These are phyloP conservation scores for Scedosporium dehoogii DNA, from an alignment of 2,329 filamentous ascomycete species.

Conservation along the genomic window DNA sequence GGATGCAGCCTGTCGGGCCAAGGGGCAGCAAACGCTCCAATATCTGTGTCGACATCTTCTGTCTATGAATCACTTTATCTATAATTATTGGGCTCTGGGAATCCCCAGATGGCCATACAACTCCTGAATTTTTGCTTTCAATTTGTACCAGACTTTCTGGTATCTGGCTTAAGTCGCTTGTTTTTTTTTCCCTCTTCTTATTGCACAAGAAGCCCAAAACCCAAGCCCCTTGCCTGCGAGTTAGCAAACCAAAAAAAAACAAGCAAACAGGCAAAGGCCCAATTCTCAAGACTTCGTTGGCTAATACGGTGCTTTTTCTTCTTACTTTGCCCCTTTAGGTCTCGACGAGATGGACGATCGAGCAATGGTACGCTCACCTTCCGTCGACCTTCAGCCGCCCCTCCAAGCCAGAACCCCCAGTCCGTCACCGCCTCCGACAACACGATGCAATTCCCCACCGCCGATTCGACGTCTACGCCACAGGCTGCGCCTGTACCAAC, in stretches of 20 bases:
- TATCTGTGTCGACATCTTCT: background rate
- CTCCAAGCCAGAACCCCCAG: constrained; percentile 32
- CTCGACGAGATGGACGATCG: constrained; percentile 46
- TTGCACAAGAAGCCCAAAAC: background rate
- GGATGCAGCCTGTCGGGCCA: background rate
- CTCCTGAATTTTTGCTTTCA: too few species aligned
- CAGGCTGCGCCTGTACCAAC: constrained; percentile 12
- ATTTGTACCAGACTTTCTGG: too few species aligned
- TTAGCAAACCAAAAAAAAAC: background rate
- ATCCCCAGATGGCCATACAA: background rate
- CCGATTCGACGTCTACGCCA: constrained; percentile 20
- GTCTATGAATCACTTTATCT: too few species aligned
- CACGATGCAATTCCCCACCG: constrained; percentile 15
- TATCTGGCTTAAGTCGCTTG: too few species aligned
- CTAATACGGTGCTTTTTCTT: background rate
- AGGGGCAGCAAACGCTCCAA: background rate
- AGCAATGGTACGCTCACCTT: constrained; percentile 56
- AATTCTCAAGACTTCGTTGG: background rate
- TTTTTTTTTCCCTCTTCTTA: background rate
- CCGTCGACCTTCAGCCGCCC: constrained; percentile 52
- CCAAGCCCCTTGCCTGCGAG: background rate
- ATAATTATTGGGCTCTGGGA: background rate
- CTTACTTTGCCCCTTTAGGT: constrained; percentile 28
- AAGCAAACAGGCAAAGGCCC: background rate
- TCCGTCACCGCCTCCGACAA: constrained; percentile 7